phyloP scores from a whole-genome alignment of 192 early-diverging fungal genomes.

The Diversispora epigaea region DNA sequence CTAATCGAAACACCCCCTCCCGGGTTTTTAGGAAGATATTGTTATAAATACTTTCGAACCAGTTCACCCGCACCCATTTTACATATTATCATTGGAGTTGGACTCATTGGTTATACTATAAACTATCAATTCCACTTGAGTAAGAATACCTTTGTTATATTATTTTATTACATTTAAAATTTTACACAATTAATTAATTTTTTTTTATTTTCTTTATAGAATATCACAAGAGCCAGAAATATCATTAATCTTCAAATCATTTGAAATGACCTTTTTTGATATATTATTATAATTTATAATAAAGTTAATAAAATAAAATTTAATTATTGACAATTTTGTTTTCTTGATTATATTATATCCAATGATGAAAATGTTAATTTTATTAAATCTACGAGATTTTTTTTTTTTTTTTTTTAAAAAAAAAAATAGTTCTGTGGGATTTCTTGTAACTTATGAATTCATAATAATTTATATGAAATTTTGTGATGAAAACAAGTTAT shows the following conservation, averaged over 20 bases:
- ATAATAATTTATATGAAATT: no score
- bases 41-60: conserved; percentile 9
- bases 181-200: neutral
- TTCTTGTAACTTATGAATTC: no score
- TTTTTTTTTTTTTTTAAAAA: no score
- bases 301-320: no score
- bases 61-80: conserved; percentile 24
- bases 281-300: no score
- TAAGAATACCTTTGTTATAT: neutral
- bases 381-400: no score
- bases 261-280: no score
- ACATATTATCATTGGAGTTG: conserved; percentile 11
- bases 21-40: conserved; percentile 1
- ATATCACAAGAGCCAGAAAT: neutral
- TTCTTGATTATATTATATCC: no score
- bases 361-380: no score
- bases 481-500: no score
- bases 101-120: neutral
- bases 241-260: neutral
- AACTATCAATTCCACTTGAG: conserved; percentile 19
- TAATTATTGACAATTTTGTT: no score
- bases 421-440: no score
- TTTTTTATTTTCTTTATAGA: neutral
- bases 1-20: neutral
- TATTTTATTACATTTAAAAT: neutral